Percentiles rank a stretch among this genome's conserved stretches.
Evolutionary conservation across 352 stramenopile species (phyloP).

Genomic region (Globisporangium emineosum): DNA sequence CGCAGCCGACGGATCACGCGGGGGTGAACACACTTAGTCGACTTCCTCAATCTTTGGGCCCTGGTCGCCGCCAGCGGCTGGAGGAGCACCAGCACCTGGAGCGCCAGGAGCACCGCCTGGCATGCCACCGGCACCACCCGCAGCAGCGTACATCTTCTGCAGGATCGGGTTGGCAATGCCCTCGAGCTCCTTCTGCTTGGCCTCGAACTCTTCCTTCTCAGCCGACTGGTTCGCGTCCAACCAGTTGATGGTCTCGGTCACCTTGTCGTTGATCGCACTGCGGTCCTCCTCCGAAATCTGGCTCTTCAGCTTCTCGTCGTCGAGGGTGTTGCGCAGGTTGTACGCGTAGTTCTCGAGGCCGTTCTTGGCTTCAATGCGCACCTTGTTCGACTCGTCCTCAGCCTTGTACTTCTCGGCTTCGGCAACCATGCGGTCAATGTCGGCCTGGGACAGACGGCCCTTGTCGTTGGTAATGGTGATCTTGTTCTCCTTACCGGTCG

Average conservation of each 20-base stretch:
- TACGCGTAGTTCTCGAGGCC: conserved; percentile 89
- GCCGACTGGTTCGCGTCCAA: conserved; percentile 53
- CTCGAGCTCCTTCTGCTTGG: conserved; percentile 88
- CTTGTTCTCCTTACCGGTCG: conserved; percentile 91
- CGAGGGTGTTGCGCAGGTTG: conserved; percentile 76
- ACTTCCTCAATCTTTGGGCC: conserved; percentile 81
- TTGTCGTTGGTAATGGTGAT: conserved; percentile 96
- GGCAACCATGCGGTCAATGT: conserved; percentile 92
- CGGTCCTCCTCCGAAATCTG: conserved; percentile 76
- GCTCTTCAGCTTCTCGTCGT: conserved; percentile 79
- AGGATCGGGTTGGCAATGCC: conserved; percentile 82
- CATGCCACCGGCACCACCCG: conserved; percentile 47
- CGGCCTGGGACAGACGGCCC: conserved; percentile 86
- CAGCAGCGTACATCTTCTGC: conserved; percentile 78
- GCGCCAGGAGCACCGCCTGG: conserved; percentile 21
- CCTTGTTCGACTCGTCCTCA: conserved; percentile 70
- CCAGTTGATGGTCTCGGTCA: conserved; percentile 71
- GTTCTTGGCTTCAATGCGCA: conserved; percentile 77
- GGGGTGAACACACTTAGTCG: conserved; percentile 14
- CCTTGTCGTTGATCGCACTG: conserved; percentile 31
- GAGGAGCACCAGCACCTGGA: conserved; percentile 21
- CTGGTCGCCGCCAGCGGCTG: conserved; percentile 32
- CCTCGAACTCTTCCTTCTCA: conserved; percentile 82
- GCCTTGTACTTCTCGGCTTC: conserved; percentile 90
- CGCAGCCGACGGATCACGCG: conserved; percentile 1